Evolutionary conservation across 2,329 filamentous ascomycete species (phyloP), one percentile per base, ranked within the genome.

Genomic region (Venturia nashicola): DNA sequence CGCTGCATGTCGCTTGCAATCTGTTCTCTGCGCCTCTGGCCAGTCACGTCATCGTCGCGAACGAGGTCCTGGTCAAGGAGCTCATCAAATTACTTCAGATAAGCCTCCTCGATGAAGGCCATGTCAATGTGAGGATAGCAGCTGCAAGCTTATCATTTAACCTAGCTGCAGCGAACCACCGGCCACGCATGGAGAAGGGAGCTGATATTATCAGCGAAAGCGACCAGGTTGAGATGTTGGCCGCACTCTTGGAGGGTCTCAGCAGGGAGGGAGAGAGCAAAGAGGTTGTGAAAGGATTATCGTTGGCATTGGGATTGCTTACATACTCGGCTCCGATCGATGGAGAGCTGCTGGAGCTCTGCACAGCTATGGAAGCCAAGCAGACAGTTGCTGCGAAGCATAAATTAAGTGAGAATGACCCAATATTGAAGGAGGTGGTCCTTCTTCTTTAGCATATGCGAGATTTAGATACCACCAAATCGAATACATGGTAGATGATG

Each of bases 121-220:
- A 94, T 69, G 80, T 81, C 57, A 91, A 86, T 63, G 83, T 93
- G 2, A 85, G 92, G 51, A 88, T 93, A 3, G 89, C 91, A 1
- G 90, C 92, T 0, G 86, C 92, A 0, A 90, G 88, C 1, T 80
- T 97, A 2, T 83, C 92, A 0, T 94, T 91, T 78, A 97, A 97
- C 68, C 75, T 97, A 0, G 83, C 90, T 0, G 78, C 86, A 0
- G 82, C 86, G 2, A 89, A 91, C 69, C 87, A 88, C 69, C 83
- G 83, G 59, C 77, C 83, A 34, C 82, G 89, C 23, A 78, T 82
- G 44, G 80, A 84, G 36, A 80, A 83, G 14, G 76, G 81, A 0
- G 75, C 77, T 6, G 83, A 88, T 59, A 77, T 76, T 0, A 73
- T 97, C 3, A 78, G 84, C 0, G 87, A 90, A 44, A 83, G 81